Evolutionary conservation across 352 stramenopile species (phyloP), one percentile per base, ranked within the genome.

Genomic region (Pythium brassicae): DNA sequence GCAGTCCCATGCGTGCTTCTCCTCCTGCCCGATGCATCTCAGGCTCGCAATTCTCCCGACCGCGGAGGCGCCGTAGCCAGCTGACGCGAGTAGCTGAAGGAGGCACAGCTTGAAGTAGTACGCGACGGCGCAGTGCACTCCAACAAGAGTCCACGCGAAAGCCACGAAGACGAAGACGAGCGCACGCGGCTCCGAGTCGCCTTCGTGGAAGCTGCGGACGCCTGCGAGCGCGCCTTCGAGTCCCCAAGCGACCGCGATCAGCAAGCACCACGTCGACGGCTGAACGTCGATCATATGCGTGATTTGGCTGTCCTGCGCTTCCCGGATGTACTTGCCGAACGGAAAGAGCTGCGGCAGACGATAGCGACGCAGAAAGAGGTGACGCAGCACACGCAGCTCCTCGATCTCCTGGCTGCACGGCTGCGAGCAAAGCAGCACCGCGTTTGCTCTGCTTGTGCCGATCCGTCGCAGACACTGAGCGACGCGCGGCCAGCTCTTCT

Each of bases 241-340:
- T 0, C 27, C 55, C 72, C 76, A 88, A 0, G 71, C 73, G 15
- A 85, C 62, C 19, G 58, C 50, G 0, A 88, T 55, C 14, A 88
- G 59, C 6, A 88, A 39, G 4, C 86, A 40, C 78, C 75, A 92
- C 63, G 76, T 87, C 7, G 74, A 80, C 19, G 86, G 70, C 37
- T 89, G 61, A 6, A 92, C 78, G 22, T 92, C 79, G 39, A 92
- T 87, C 70, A 92, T 82, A 57, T 92, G 72, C 17, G 70, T 84
- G 53, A 92, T 88, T 57, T 92, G 77, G 60, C 79, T 87, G 15
- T 85, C 79, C 63, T 89, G 82, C 4, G 76, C 78, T 10, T 84
- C 75, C 47, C 75, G 71, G 9, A 92, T 44, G 59, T 92, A 92
- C 61, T 92, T 92, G 57, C 74, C 74, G 57, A 87, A 92, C 11